Evolutionary conservation across 129 eudicot species (phyloP), one percentile per base, ranked within the genome.

Genomic region (Deinandra increscens): DNA sequence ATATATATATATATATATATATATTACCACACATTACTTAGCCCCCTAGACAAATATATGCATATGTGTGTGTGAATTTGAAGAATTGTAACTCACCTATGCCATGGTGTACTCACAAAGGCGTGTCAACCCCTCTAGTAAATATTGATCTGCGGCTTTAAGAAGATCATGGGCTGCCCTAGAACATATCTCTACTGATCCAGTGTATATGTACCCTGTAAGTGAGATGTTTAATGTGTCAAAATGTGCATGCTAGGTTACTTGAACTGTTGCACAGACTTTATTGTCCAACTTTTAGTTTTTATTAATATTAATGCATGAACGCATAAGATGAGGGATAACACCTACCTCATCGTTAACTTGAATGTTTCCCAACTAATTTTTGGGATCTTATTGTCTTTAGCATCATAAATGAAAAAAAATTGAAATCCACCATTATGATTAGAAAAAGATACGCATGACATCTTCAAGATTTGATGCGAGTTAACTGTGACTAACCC

Each of bases 321-420:
- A 53, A 53, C 37, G 31, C 36, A 9, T 12, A 43, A 38, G 49
- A 34, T 37, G 41, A 39, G 23, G 43, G 68, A 71, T 14, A n/a
- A 64, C 29, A 60, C 55, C 9, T 77, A 88, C 99, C 97, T 94
- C 89, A 89, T 89, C 99, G 89, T 94, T 74, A 85, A 71, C 78
- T 94, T 96, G 79, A 94, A 94, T 55, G 92, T 87, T 58, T 85
- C 90, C 97, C 97, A 89, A 67, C 77, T 81, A 56, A 94, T 94
- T 66, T 94, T 83, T 14, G 99, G 93, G 66, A 94, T 94, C 79
- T 85, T 84, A n/a, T 88, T 68, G 66, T 85, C 93, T 59, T 80
- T 82, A 29, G 93, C 97, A 81, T 87, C 97, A 26, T 29, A 20
- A 14, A 62, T 9, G 15, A 19, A 62, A 14, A 14, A 23, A 4